Base-by-base conservation (phyloP, 768 basidiomycete genomes). In the Tulasnella sp. region DNA sequence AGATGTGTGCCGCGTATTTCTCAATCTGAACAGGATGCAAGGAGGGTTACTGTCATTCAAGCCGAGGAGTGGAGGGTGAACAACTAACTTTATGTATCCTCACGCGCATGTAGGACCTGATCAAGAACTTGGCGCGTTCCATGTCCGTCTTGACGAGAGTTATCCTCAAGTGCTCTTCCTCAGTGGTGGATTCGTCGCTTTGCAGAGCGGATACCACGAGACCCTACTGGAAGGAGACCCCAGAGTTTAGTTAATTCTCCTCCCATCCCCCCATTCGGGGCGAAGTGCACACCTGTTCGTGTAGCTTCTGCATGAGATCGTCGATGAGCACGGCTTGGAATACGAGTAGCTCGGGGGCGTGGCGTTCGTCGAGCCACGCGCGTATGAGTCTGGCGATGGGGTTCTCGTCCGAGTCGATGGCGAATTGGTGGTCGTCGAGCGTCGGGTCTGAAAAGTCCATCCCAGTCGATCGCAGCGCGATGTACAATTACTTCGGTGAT, bases 141-240 rank as follows among this genome's bases (percentile, higher is more conserved):
- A 96, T 87, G 80, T 98, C 95, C 0, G 93, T 95, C 80, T 95
- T 93, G 0, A 92, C 95, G 69, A 98, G 89, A 84, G 94, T 90
- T 39, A 96, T 91, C 75, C 93, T 84, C 74, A 95, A 91, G 77
- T 98, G 94, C 75, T 98, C 95, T 74, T 96, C 94, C 77, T 96
- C 94, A 1, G 90, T 92, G 2, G 92, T 89, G 41, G 87, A 86
- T 0, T 92, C 90, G 78, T 96, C 93, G 32, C 87, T 87, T 4
- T 91, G 85, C 36, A 97, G 81, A 8, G 79, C 64, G 86, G 82
- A 77, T 87, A 92, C 40, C 92, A 92, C 72, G 86, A 91, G 88
- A 73, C 89, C 88, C 94, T 96, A 69, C 63, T 62, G 77, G 22
- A 39, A 26, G 12, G 17, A 17, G 16, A 69, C 34, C 32, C 2